Evolutionary conservation across 1,284 basidiomycete species (phyloP).

Genomic region (Farysia itapuensis): DNA sequence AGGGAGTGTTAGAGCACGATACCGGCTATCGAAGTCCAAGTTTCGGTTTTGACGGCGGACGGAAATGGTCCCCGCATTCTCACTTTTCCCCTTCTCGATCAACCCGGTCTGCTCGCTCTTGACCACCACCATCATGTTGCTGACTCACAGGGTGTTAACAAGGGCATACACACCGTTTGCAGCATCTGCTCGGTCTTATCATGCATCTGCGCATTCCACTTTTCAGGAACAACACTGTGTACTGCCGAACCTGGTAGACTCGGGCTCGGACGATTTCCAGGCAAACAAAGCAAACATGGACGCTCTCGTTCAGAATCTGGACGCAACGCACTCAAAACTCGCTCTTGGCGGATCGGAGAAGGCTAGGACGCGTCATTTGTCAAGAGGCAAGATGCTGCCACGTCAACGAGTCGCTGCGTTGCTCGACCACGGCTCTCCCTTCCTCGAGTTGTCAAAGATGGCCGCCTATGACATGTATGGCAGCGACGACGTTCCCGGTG

Average conservation of each 20-base stretch:
- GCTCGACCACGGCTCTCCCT: conserved; percentile 83
- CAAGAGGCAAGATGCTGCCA: conserved; percentile 80
- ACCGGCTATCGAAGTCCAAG: no score
- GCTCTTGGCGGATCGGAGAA: conserved; percentile 64
- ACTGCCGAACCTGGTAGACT: conserved; percentile 45
- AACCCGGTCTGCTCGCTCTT: no score
- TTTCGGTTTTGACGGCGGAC: no score
- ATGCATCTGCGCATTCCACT: conserved; percentile 17
- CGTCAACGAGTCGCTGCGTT: conserved; percentile 73
- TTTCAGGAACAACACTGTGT: conserved; percentile 35
- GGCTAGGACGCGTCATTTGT: conserved; percentile 75
- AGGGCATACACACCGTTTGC: no score
- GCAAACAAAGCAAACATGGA: conserved; percentile 48
- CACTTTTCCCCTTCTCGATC: no score
- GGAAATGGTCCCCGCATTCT: no score
- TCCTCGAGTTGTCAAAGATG: conserved; percentile 81
- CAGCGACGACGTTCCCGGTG: conserved; percentile 76
- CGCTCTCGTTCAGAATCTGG: conserved; percentile 37
- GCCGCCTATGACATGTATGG: conserved; percentile 87
- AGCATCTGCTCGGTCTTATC: no score
- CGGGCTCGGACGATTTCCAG: conserved; percentile 31
- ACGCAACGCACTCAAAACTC: conserved; percentile 38
- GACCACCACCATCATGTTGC: no score
- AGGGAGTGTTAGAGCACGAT: no score
- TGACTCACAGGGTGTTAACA: no score